These are phyloP conservation scores for Fusarium nisikadoi DNA, from an alignment of 2,329 filamentous ascomycete genomes.

Conservation along the genomic window DNA sequence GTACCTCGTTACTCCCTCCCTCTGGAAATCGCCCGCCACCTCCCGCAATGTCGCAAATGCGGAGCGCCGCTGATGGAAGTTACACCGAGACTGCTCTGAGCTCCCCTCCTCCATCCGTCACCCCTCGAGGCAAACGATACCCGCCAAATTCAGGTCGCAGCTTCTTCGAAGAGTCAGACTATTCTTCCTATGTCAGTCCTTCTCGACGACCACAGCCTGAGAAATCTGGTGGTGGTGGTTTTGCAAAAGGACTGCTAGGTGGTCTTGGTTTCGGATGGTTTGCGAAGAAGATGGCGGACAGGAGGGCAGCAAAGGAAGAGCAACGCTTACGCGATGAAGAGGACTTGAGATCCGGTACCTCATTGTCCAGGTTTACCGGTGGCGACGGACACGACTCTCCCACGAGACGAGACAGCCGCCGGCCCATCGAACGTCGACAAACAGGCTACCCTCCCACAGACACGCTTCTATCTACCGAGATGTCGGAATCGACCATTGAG, in stretches of 20 bases:
- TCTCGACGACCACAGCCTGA: constrained; percentile 65
- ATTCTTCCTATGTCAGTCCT: constrained; percentile 70
- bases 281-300: constrained; percentile 70
- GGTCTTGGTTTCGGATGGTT: constrained; percentile 76
- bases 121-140: constrained; percentile 60
- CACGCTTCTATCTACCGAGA: constrained; percentile 46
- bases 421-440: constrained; percentile 46
- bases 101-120: constrained; percentile 54
- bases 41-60: constrained; percentile 55
- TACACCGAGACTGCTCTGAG: constrained; percentile 53
- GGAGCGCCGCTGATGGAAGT: constrained; percentile 60
- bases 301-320: constrained; percentile 60
- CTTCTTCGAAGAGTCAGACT: constrained; percentile 62
- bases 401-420: constrained; percentile 50
- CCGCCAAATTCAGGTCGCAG: constrained; percentile 57
- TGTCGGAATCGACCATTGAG: constrained; percentile 52
- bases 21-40: constrained; percentile 54
- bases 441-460: constrained; percentile 44
- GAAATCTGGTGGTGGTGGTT: constrained; percentile 59
- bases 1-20: constrained; percentile 59
- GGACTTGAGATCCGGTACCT: constrained; percentile 67
- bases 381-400: constrained; percentile 72
- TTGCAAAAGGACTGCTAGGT: constrained; percentile 68
- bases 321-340: constrained; percentile 61
- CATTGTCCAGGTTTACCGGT: constrained; percentile 73